Evolutionary conservation across 2,329 filamentous ascomycete species (phyloP), one percentile per base, ranked within the genome.

Genomic region (Penicillium sp.): DNA sequence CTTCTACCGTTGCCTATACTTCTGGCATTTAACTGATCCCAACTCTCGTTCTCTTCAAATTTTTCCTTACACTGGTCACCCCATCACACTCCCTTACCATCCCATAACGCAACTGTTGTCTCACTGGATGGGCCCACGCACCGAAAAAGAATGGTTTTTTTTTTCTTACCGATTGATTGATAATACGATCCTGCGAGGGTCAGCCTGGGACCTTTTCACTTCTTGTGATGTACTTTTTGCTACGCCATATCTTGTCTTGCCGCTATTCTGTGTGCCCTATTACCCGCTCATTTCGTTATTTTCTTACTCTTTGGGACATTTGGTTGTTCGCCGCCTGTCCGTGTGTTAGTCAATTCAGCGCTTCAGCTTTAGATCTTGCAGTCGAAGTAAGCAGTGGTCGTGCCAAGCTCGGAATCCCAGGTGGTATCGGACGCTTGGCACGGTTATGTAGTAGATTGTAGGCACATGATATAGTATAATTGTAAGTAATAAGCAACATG

Each of bases 141-240:
- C 60, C 57, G 61, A 61, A 63, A 63, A 62, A 62, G 55, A 64
- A 63, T 58, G 57, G 58, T 57, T 52, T 59, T 63, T 57, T 58
- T 62, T 60, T 63, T 62, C 60, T 55, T 56, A 58, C 53, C 58
- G 57, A 65, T 61, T 61, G 59, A 61, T 57, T 61, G 59, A 66
- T 64, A 60, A 58, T 58, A 53, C 56, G 52, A 55, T 47, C 46
- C 41, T 59, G 55, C 55, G 56, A 54, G 56, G 58, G 52, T 61
- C 53, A 58, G 40, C 61, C 51, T 56, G 54, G 58, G 48, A 53
- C 52, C 55, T 60, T 60, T 58, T 60, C 52, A 55, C 60, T 65
- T 65, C 62, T 65, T 65, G 62, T 64, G 62, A 65, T 65, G 62
- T 65, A 65, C 59, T 64, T 65, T 63, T 63, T 64, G 59, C 60